phyloP scores from a whole-genome alignment of 192 early-diverging fungal species.

The Rhizophagus clarus region DNA sequence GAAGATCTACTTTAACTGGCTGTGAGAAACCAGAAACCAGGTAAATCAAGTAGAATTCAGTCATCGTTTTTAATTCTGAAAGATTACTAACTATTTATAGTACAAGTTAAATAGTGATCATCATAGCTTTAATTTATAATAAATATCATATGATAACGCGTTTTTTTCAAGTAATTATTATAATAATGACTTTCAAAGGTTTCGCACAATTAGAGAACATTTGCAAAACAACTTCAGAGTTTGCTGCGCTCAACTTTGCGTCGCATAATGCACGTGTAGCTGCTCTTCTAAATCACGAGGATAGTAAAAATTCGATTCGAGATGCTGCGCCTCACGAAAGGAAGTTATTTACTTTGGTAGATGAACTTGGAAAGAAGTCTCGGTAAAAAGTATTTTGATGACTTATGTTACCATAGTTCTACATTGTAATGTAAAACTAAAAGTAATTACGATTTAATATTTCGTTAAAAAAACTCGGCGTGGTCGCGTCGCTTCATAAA shows the following conservation, averaged over 20 bases:
- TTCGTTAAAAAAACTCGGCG: too few relatives aligned
- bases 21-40: too few relatives aligned
- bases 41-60: too few relatives aligned
- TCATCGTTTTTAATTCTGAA: not conserved
- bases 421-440: too few relatives aligned
- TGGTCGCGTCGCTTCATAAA: not conserved
- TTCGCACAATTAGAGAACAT: slow-evolving; percentile 20
- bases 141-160: too few relatives aligned
- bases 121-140: too few relatives aligned
- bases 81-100: not conserved
- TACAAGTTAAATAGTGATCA: not conserved
- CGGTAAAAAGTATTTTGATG: not conserved
- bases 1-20: not conserved
- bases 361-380: slow-evolving; percentile 10
- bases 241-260: slow-evolving; percentile 28
- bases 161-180: not conserved
- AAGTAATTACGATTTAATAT: too few relatives aligned
- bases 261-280: not conserved
- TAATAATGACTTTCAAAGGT: slow-evolving; percentile 9
- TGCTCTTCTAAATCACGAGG: not conserved
- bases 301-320: not conserved
- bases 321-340: slow-evolving; percentile 26
- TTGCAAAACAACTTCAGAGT: slow-evolving; percentile 1
- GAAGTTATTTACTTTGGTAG: slow-evolving; percentile 26
- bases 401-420: too few relatives aligned